Conservation (phyloP, 805 yeast species). For the Nakazawaea ernobii region DNA sequence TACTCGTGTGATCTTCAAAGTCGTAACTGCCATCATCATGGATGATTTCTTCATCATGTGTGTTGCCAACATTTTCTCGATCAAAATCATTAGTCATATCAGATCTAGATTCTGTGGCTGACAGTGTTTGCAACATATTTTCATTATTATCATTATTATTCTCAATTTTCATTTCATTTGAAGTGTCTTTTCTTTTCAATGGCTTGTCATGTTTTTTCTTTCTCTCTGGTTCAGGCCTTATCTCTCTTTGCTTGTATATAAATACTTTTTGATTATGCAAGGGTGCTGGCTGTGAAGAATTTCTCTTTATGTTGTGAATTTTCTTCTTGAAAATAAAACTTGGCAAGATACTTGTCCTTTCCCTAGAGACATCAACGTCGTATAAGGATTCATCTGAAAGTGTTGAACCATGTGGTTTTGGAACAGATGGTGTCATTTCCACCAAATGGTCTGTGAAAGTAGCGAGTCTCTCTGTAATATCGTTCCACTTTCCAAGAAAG, state of each 20-base stretch:
- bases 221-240: neutral
- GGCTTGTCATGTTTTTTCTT: neutral
- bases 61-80: neutral
- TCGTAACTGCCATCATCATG: conserved; percentile 7
- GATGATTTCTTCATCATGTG: conserved; percentile 5
- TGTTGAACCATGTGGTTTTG: neutral
- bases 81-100: neutral
- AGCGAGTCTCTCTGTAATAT: neutral
- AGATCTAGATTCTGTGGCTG: no score
- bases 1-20: conserved; percentile 7
- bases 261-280: neutral
- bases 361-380: neutral
- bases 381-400: conserved; percentile 1
- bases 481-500: neutral
- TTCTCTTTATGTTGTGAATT: neutral
- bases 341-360: neutral
- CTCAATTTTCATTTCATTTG: neutral
- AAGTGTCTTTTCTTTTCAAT: neutral
- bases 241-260: conserved; percentile 2
- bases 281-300: neutral
- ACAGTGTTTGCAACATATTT: neutral
- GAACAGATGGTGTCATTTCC: conserved; percentile 4
- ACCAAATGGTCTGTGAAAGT: neutral
- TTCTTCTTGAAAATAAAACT: neutral
- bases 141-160: neutral